Evolutionary conservation across 441 rosid genomes (phyloP).

Genomic region (Erodium moschatum): DNA sequence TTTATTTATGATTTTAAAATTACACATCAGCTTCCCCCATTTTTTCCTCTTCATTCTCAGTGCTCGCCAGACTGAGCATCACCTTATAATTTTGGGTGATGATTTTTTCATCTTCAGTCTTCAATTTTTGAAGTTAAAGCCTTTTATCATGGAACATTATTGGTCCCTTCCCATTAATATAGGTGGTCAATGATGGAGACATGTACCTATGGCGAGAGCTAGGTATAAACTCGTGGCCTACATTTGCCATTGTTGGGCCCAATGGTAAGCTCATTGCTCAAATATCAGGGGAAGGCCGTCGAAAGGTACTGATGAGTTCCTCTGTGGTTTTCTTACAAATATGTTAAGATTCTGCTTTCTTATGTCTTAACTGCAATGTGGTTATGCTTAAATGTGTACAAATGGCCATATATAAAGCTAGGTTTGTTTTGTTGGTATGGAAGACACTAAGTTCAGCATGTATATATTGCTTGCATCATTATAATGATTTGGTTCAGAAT

Average conservation of each 20-base stretch:
- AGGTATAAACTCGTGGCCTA: constrained; percentile 93
- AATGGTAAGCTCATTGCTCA: constrained; percentile 78
- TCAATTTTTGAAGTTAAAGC: not conserved
- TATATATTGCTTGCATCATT: not conserved
- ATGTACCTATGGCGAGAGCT: constrained; percentile 87
- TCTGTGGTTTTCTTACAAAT: constrained; percentile 7
- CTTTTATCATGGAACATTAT: constrained; percentile 5
- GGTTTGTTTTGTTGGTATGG: constrained; percentile 2
- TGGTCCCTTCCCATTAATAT: constrained; percentile 19
- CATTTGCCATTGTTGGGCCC: constrained; percentile 82
- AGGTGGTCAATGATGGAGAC: constrained; percentile 97
- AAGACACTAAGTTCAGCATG: constrained; percentile 2
- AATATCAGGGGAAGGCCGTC: constrained; percentile 78
- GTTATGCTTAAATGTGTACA: constrained; percentile 1
- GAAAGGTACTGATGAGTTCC: constrained; percentile 46
- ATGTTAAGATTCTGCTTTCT: constrained; percentile 1
- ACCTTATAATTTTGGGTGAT: not conserved
- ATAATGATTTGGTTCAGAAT: not conserved
- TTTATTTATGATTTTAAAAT: no score
- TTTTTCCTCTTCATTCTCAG: not conserved
- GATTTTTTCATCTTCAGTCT: not conserved
- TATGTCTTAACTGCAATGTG: not conserved
- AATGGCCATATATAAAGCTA: not conserved
- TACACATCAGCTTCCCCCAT: not conserved
- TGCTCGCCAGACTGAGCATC: not conserved